These are phyloP conservation scores for Myxozyma melibiosi DNA, from an alignment of 805 yeast species.

Conservation along the genomic window DNA sequence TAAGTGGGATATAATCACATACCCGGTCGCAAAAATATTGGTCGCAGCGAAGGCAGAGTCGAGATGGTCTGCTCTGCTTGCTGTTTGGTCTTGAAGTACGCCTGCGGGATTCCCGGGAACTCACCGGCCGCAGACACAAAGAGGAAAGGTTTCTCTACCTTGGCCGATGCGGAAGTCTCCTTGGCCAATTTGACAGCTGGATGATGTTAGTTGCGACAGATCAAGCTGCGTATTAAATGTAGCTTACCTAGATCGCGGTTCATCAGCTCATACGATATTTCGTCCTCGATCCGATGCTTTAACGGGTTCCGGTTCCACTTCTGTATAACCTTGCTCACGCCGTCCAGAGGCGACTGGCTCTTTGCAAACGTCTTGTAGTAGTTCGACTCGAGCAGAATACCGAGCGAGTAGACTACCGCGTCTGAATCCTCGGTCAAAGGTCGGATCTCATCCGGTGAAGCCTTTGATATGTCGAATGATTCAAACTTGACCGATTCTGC, in stretches of 20 bases:
- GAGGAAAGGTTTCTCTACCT: conserved; percentile 15
- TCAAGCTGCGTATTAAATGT: background rate
- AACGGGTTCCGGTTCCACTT: conserved; percentile 29
- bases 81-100: conserved; percentile 22
- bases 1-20: background rate
- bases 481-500: conserved; percentile 19
- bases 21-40: conserved; percentile 29
- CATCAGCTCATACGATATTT: conserved; percentile 21
- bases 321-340: conserved; percentile 13
- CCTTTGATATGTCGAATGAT: conserved; percentile 12
- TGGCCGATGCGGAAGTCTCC: conserved; percentile 18
- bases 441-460: conserved; percentile 12
- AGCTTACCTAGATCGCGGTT: conserved; percentile 26
- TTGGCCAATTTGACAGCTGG: conserved; percentile 23
- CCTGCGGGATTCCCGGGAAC: conserved; percentile 25
- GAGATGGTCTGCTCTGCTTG: conserved; percentile 24
- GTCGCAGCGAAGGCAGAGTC: conserved; percentile 14
- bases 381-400: conserved; percentile 26
- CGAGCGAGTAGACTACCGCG: conserved; percentile 28
- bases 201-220: background rate
- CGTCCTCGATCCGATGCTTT: conserved; percentile 23
- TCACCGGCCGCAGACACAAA: conserved; percentile 29
- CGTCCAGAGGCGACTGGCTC: conserved; percentile 19
- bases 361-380: conserved; percentile 27
- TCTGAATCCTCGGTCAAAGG: conserved; percentile 15